Conservation (phyloP, 495 filamentous ascomycete genomes). For the Hypoxylon trugodes region DNA sequence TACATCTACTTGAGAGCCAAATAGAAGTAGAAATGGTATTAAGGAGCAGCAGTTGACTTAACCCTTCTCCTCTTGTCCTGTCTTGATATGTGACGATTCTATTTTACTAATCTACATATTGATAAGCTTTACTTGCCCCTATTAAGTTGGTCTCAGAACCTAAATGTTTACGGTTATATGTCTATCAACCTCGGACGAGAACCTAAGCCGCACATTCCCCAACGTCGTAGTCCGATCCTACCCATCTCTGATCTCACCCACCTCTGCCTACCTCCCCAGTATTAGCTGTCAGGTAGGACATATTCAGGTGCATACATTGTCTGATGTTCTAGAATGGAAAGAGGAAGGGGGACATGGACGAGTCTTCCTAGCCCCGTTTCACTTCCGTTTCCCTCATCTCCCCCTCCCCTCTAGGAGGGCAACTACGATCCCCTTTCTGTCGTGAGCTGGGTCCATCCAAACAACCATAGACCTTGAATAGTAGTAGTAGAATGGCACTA, state of each 20-base stretch:
- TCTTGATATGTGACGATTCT: not conserved
- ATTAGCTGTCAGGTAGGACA: not conserved
- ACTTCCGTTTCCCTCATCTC: not conserved
- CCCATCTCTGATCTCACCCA: conserved; percentile 20
- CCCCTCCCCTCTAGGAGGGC: conserved; percentile 3
- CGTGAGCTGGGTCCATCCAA: too few species aligned
- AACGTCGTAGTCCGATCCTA: conserved; percentile 21
- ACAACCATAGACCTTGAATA: conserved; percentile 1
- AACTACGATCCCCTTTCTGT: conserved; percentile 13
- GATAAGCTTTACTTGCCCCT: conserved; percentile 7
- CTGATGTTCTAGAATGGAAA: conserved; percentile 8
- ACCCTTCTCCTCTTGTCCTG: not conserved
- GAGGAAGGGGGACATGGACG: conserved; percentile 17
- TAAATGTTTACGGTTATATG: conserved; percentile 16
- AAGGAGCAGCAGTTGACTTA: conserved; percentile 2
- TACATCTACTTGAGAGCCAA: conserved; percentile 27
- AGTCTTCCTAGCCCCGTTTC: conserved; percentile 23
- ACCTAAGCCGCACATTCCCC: conserved; percentile 35
- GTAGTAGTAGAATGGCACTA: conserved; percentile 10
- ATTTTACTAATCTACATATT: not conserved
- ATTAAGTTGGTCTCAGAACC: conserved; percentile 25
- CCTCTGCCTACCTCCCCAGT: not conserved
- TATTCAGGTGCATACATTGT: not conserved
- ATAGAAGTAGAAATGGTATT: conserved; percentile 9
- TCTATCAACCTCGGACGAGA: conserved; percentile 21